Conservation (phyloP, 73 alveolate species). For the Paramecium primaurelia region DNA sequence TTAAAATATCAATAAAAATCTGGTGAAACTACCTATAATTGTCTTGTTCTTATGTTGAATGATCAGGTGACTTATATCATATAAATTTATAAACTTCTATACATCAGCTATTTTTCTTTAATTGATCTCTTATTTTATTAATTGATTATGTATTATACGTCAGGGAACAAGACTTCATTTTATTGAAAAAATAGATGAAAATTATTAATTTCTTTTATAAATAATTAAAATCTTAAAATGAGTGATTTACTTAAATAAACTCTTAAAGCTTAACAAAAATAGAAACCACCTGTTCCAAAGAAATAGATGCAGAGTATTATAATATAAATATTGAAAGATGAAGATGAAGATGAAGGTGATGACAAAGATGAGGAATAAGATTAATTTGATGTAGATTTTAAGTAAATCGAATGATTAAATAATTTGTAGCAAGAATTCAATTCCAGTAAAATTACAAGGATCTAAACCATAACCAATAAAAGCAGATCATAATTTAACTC, state of each 20-base stretch:
- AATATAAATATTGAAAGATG: neutral
- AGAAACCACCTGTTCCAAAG: constrained; percentile 18
- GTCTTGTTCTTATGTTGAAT: too few relatives aligned
- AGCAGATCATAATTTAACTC: constrained; percentile 25
- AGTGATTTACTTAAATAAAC: constrained; percentile 25
- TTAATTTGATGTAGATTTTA: constrained; percentile 11
- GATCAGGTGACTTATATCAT: too few relatives aligned
- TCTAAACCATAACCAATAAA: constrained; percentile 26
- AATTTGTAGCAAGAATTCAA: neutral
- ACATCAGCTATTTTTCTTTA: too few relatives aligned
- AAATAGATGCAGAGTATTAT: neutral
- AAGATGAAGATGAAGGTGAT: neutral
- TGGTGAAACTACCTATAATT: too few relatives aligned
- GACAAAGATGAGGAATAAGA: neutral
- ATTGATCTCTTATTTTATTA: too few relatives aligned
- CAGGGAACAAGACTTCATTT: neutral
- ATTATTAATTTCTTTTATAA: neutral
- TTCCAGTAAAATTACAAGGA: constrained; percentile 28
- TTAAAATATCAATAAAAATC: too few relatives aligned
- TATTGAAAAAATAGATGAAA: neutral
- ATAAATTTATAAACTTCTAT: too few relatives aligned
- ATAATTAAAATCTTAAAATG: neutral
- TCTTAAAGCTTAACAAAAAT: neutral
- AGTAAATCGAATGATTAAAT: neutral
- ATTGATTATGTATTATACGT: neutral